A percentile compares a stretch with the other conserved stretches of the same genome.
These are phyloP conservation scores for Naumovozyma baii DNA, from an alignment of 805 yeast genomes.

Conservation along the genomic window DNA sequence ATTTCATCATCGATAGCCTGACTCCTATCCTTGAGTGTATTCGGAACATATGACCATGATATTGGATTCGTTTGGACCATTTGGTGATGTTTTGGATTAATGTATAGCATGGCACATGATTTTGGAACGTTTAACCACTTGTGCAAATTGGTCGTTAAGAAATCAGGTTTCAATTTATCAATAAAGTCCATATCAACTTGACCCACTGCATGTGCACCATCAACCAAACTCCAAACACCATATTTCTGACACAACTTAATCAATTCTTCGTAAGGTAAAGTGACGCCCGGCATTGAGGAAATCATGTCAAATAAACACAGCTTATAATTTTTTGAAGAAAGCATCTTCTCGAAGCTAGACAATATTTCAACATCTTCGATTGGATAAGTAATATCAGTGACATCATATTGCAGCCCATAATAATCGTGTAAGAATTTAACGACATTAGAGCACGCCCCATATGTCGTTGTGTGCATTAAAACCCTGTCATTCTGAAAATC, in stretches of 20 bases:
- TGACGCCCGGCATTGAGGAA: slow-evolving; percentile 54
- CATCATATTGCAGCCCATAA: slow-evolving; percentile 30
- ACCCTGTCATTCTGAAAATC: slow-evolving; percentile 41
- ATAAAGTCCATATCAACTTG: slow-evolving; percentile 36
- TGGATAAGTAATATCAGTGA: slow-evolving; percentile 37
- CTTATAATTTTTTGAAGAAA: slow-evolving; percentile 24
- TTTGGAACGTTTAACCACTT: slow-evolving; percentile 59
- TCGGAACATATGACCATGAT: slow-evolving; percentile 32
- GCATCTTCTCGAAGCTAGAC: slow-evolving; percentile 23
- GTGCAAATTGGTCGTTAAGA: slow-evolving; percentile 53
- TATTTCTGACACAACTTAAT: slow-evolving; percentile 37
- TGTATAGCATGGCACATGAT: slow-evolving; percentile 51
- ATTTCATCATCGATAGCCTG: background rate
- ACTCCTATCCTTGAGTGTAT: slow-evolving; percentile 1
- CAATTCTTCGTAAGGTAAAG: slow-evolving; percentile 46
- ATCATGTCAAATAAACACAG: slow-evolving; percentile 49
- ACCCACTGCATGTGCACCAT: slow-evolving; percentile 69
- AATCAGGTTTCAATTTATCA: slow-evolving; percentile 43
- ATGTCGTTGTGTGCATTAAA: slow-evolving; percentile 40
- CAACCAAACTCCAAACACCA: slow-evolving; percentile 46
- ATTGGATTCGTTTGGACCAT: slow-evolving; percentile 49
- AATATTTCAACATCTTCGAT: slow-evolving; percentile 35
- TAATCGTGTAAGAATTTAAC: slow-evolving; percentile 33
- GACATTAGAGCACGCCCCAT: slow-evolving; percentile 47
- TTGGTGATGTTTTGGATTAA: slow-evolving; percentile 40